A percentile compares a stretch with the other conserved stretches of the same genome.
Evolutionary conservation across 345 rosid species (phyloP).

Genomic region (Dipteronia dyeriana): DNA sequence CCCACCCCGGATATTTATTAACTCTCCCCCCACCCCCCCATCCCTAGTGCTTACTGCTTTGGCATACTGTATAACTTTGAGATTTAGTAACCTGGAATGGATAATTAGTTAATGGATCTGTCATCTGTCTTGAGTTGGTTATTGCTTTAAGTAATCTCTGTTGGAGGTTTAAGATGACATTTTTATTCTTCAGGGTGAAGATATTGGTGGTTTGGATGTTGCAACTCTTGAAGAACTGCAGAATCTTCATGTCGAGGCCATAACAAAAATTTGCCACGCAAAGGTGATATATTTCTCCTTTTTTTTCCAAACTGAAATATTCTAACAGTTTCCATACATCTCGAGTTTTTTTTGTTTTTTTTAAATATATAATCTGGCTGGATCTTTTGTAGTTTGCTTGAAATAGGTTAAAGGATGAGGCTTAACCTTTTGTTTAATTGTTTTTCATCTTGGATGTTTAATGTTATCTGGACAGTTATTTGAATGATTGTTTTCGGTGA

Average conservation of each 20-base stretch:
- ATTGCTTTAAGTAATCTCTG: neutral
- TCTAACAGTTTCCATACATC: no score
- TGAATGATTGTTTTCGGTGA: neutral
- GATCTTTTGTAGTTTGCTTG: neutral
- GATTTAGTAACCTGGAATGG: neutral
- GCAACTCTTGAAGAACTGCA: constrained; percentile 55
- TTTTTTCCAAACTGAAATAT: no score
- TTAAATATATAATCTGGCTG: neutral
- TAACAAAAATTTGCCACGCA: constrained; percentile 55
- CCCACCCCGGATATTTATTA: no score
- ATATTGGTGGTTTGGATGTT: constrained; percentile 44
- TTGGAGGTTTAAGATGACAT: neutral
- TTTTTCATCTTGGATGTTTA: neutral
- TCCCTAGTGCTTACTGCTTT: neutral
- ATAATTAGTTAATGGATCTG: neutral
- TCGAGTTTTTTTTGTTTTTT: neutral
- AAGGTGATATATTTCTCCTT: constrained; percentile 35
- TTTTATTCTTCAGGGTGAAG: constrained; percentile 49
- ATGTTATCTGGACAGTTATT: neutral
- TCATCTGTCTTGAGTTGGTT: neutral
- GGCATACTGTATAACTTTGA: neutral
- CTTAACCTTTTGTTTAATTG: neutral
- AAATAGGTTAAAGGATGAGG: neutral
- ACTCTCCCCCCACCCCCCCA: no score
- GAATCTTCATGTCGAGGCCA: constrained; percentile 57